Base-by-base conservation (phyloP, 2,329 filamentous ascomycete genomes). In the Claviceps humidiphila region DNA sequence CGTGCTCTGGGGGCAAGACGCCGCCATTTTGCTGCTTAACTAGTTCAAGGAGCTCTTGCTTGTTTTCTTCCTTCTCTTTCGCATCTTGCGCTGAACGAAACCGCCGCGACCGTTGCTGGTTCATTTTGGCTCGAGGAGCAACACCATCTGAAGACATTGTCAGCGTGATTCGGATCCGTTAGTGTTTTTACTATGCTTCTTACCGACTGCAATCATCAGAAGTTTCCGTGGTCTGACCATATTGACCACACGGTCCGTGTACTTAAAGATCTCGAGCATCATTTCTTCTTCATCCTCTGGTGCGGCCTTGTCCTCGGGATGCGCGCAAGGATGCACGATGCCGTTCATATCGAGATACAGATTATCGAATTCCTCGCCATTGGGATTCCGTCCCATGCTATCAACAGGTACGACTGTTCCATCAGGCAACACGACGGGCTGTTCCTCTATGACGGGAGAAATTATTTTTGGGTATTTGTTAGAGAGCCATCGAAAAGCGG, bases 321-420 rank as follows among this genome's bases (percentile, higher is more conserved):
- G 93, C 47, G 91, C 95, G 72, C 93, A 98, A 37, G 94, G 94
- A 74, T 98, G 93, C 40, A 98, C 93, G 59, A 98, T 98, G 66
- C 93, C 94, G 69, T 98, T 98, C 91, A 98, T 97, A 64, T 98
- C 93, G 57, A 98, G 80, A 65, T 98, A 98, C 5, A 98, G 75
- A 63, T 98, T 98, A 71, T 98, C 91, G 63, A 95, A 87, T 68
- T 98, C 93, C 71, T 97, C 91, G 66, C 89, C 89, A 70, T 98
- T 98, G 2, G 94, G 94, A 64, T 98, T 98, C 5, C 88, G 82
- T 41, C 80, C 75, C 6, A 85, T 89, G 11, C 81, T 83, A 65
- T 98, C 89, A 55, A 97, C 81, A 2, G 93, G 93, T 53, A 96
- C 84, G 59, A 80, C 76, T 44, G 84, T 78, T 58, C 89, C 91